Evolutionary conservation across 768 basidiomycete genomes (phyloP), one percentile per base, ranked within the genome.

Genomic region (Lactarius trivialis): DNA sequence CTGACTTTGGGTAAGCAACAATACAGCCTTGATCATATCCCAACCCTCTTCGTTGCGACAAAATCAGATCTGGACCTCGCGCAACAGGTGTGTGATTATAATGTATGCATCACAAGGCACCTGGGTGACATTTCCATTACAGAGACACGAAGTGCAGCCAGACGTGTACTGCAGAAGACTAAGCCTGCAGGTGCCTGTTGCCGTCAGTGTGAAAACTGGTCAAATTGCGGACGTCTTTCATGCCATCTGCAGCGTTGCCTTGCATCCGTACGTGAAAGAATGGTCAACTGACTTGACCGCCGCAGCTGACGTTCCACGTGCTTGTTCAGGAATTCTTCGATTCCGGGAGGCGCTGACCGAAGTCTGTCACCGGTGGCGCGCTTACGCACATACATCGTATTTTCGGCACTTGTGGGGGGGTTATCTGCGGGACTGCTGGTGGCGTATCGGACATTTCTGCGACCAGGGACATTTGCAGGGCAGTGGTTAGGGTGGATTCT

Each of bases 141-240:
- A 97, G 89, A 80, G 96, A 72, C 96, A 98, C 72, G 96, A 99
- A 78, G 95, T 98, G 24, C 96, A 99, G 71, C 96, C 96, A 39
- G 96, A 98, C 71, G 93, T 95, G 14, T 99, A 99, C 71, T 96
- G 93, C 72, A 80, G 94, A 71, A 80, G 93, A 63, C 75, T 98
- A 55, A 84, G 86, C 9, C 78, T 99, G n/a, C 91, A 89, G 65
- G 93, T 96, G 5, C 96, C 96, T 30, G 93, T 98, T 50, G 86
- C 96, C 2, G 93, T 98, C 32, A 95, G 92, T 73, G 87, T 95
- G 49, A 89, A 88, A 74, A 85, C 86, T 4, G 89, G 85, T 51
- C 89, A 93, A 72, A 86, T 81, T 12, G 91, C 91, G 30, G 91
- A 92, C 70, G 86, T 95, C 21, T 95, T 91, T 79, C 86, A 93